phyloP scores from a whole-genome alignment of 2,329 filamentous ascomycete genomes.

The Davidsoniella australis region DNA sequence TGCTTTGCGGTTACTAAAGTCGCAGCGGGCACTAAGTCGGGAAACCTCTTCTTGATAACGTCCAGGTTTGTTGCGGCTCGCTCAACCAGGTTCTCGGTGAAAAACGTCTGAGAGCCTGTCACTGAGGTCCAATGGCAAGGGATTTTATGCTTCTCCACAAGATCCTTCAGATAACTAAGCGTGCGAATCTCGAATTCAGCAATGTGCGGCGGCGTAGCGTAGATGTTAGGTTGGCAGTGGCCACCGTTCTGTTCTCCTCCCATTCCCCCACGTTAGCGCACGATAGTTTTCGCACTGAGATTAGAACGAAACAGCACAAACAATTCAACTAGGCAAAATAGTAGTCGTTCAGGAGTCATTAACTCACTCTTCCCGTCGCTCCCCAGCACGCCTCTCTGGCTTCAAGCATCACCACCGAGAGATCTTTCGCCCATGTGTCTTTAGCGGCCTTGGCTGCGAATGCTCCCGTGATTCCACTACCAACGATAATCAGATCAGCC shows the following conservation, averaged over 20 bases:
- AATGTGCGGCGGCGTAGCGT: conserved; percentile 40
- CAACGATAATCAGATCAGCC: conserved; percentile 55
- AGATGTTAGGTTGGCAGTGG: conserved; percentile 60
- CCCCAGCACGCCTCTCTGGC: conserved; percentile 68
- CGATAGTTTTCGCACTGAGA: not conserved
- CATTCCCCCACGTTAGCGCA: not conserved
- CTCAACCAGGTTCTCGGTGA: conserved; percentile 35
- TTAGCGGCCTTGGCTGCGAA: conserved; percentile 50
- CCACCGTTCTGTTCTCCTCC: conserved; percentile 38
- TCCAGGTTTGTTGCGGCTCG: conserved; percentile 33
- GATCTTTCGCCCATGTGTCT: conserved; percentile 24
- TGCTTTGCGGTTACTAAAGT: conserved; percentile 23
- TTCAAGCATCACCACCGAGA: conserved; percentile 54
- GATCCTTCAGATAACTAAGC: conserved; percentile 38
- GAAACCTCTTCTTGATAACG: conserved; percentile 31
- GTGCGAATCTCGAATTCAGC: conserved; percentile 58
- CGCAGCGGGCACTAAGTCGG: conserved; percentile 37
- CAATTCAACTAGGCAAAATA: not conserved
- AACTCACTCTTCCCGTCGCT: conserved; percentile 59
- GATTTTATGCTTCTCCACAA: conserved; percentile 40
- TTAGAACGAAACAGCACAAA: not conserved
- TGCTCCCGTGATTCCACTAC: conserved; percentile 60
- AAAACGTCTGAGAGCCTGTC: conserved; percentile 47
- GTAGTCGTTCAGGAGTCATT: too few relatives aligned
- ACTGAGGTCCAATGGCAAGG: conserved; percentile 53